Evolutionary conservation across 768 basidiomycete species (phyloP).

Genomic region (Tremella mesenterica): DNA sequence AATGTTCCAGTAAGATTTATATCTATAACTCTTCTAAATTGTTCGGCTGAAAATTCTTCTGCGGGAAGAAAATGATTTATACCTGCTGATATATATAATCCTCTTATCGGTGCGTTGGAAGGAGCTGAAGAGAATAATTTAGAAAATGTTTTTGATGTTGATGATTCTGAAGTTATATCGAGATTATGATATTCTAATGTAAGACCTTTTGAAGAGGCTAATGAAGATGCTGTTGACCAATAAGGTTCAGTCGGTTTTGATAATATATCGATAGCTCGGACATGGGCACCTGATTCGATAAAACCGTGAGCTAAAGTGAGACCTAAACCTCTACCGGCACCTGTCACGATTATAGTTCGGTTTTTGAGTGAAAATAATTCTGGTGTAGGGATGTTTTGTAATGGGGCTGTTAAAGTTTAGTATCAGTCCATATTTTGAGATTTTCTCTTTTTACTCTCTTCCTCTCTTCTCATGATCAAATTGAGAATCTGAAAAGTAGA

Average conservation of each 20-base stretch:
- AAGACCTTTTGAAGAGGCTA: constrained; percentile 5
- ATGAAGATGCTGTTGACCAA: constrained; percentile 13
- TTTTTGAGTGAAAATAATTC: constrained; percentile 28
- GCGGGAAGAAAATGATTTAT: constrained; percentile 22
- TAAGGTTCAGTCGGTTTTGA: constrained; percentile 19
- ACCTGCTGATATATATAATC: constrained; percentile 21
- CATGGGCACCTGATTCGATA: constrained; percentile 32
- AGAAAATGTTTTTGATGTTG: constrained; percentile 6
- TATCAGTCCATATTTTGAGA: background rate
- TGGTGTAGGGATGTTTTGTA: constrained; percentile 12
- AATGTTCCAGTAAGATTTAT: constrained; percentile 29
- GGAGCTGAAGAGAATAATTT: constrained; percentile 7
- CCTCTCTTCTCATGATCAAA: background rate
- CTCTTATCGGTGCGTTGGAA: constrained; percentile 6
- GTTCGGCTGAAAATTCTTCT: constrained; percentile 13
- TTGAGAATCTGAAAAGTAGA: background rate
- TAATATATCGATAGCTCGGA: constrained; percentile 27
- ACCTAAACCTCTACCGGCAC: constrained; percentile 37
- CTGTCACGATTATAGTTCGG: constrained; percentile 32
- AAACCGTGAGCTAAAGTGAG: constrained; percentile 30
- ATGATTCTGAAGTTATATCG: constrained; percentile 17
- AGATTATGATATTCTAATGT: constrained; percentile 15
- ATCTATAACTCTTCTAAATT: constrained; percentile 31
- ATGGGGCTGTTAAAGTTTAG: background rate
- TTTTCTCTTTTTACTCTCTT: background rate